Base-by-base conservation (phyloP, 169 alveolate genomes). In the Theileria annulata region DNA sequence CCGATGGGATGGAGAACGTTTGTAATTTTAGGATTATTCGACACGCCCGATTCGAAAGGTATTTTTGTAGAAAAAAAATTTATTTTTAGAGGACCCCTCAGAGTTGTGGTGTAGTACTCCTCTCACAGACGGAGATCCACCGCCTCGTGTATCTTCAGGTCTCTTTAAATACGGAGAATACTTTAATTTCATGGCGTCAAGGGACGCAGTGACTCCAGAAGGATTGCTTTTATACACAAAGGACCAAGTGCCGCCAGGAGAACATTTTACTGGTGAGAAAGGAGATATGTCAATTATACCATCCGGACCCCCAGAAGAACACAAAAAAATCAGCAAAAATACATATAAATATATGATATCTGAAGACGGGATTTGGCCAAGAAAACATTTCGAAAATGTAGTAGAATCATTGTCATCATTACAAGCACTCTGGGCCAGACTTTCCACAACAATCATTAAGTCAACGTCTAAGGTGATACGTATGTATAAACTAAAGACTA, bases 1-100 rank as follows among this genome's bases (percentile, higher is more conserved):
- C 90, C 90, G 2, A 37, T 84, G 31, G 90, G 90, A 8, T 84
- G 90, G 90, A 73, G 90, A 0, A 84, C 79, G 0, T 84, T 84
- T 35, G 86, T 79, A 37, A 87, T 71, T 12, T 31, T 84, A 5
- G 90, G 80, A 12, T 49, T 78, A 23, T 82, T 72, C 19, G 79
- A 47, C 51, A 3, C 28, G 19, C 60, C 58, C 6, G 42, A 15
- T 6, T 9, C 17, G 3, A 72, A 60, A 51, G 79, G 74, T 72
- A 54, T 69, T 0, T 69, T 69, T 15, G 8, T 6, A 2, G 23
- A 17, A 28, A 71, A n/a, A 63, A 9, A 75, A 75, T 42, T 72
- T 23, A 2, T 78, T 66, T 28, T 70, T 73, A 19, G 48, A 48
- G 8, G 89, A 82, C 75, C 89, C 89, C 23, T 23, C 86, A 19